Conservation (phyloP, 805 yeast species). For the Groenewaldozyma salmanticensis region DNA sequence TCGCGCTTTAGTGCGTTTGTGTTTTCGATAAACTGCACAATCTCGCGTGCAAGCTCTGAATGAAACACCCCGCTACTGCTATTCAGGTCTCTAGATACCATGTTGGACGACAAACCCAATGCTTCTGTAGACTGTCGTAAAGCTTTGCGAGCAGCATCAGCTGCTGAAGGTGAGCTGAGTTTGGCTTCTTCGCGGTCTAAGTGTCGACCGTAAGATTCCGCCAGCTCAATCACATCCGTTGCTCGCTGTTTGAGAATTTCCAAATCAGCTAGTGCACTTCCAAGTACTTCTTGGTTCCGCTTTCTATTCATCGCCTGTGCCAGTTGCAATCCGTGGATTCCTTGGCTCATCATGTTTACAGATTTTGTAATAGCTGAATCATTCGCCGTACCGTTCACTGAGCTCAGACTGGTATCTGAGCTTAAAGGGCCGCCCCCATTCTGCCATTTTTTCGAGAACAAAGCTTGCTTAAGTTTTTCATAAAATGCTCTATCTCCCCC, state of each 20-base stretch:
- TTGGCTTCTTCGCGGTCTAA: conserved; percentile 15
- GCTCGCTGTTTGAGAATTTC: conserved; percentile 72
- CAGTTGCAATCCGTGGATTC: conserved; percentile 63
- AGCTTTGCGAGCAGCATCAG: conserved; percentile 27
- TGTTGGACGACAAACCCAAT: conserved; percentile 24
- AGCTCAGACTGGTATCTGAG: not conserved
- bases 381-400: not conserved
- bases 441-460: conserved; percentile 50
- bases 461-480: conserved; percentile 33
- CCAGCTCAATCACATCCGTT: conserved; percentile 55
- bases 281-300: conserved; percentile 51
- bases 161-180: conserved; percentile 3
- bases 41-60: conserved; percentile 63
- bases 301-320: conserved; percentile 44
- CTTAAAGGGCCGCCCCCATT: too few species aligned
- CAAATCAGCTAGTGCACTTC: conserved; percentile 64
- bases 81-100: conserved; percentile 29
- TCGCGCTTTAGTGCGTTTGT: conserved; percentile 37
- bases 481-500: conserved; percentile 55
- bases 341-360: conserved; percentile 25
- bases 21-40: conserved; percentile 57
- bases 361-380: not conserved
- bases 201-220: conserved; percentile 28
- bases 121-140: conserved; percentile 26
- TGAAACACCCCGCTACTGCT: conserved; percentile 27